phyloP scores from a whole-genome alignment of 345 rosid genomes.

The Euphorbia peplus region DNA sequence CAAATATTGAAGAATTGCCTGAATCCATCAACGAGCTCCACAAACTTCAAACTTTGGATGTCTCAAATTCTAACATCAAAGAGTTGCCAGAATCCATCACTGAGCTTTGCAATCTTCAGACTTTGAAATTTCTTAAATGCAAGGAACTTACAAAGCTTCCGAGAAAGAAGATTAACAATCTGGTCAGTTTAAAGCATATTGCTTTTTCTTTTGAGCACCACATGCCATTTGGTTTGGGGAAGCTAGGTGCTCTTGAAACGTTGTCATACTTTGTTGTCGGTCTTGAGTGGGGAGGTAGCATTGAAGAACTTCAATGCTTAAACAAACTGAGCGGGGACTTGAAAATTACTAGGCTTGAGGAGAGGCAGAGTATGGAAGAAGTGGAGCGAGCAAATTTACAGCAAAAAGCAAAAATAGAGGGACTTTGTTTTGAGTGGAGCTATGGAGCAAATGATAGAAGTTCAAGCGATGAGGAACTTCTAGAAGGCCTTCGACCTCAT shows the following conservation, averaged over 20 bases:
- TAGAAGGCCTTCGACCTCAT: not conserved
- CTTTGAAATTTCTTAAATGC: not conserved
- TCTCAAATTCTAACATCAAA: too few species aligned
- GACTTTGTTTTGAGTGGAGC: not conserved
- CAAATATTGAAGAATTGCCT: not conserved
- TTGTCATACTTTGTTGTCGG: not conserved
- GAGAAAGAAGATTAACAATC: not conserved
- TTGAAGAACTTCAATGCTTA: not conserved
- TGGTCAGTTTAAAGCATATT: not conserved
- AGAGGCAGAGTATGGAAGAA: not conserved
- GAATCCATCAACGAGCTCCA: constrained; percentile 8
- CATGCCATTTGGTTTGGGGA: not conserved
- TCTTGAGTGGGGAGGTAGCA: not conserved
- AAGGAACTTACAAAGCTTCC: not conserved
- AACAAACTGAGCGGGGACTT: constrained; percentile 6
- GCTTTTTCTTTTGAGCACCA: not conserved
- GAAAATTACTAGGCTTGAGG: not conserved
- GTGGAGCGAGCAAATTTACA: not conserved
- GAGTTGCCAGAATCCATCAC: too few species aligned
- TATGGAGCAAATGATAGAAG: too few species aligned
- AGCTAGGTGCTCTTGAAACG: not conserved
- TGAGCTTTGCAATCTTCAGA: too few species aligned
- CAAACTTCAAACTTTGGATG: too few species aligned
- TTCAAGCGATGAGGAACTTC: not conserved
- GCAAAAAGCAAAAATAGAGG: not conserved